These are phyloP conservation scores for Aspergillus thermomutatus DNA, from an alignment of 2,329 filamentous ascomycete genomes.

Conservation along the genomic window DNA sequence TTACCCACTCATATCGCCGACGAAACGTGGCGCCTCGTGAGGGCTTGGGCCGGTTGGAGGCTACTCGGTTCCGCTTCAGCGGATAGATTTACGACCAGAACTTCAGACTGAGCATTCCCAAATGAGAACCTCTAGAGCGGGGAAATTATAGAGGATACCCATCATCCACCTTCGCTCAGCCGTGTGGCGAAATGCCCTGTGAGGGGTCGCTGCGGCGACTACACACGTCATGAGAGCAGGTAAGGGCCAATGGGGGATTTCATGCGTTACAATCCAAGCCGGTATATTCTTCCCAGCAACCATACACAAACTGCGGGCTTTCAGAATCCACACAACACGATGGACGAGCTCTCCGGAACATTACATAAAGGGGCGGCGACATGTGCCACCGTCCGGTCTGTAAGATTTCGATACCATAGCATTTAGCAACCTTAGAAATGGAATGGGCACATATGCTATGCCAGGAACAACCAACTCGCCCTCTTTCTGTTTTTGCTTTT, in stretches of 20 bases:
- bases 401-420: neutral
- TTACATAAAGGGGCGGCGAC: neutral
- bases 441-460: neutral
- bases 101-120: neutral
- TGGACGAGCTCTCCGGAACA: neutral
- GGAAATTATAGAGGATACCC: neutral
- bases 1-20: conserved; percentile 89
- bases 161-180: neutral
- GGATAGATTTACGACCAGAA: conserved; percentile 38
- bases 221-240: neutral
- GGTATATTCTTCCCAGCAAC: neutral
- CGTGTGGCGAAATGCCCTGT: neutral
- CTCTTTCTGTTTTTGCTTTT: neutral
- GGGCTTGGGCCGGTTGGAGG: conserved; percentile 82
- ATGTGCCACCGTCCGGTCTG: neutral
- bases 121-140: neutral
- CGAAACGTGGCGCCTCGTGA: conserved; percentile 94
- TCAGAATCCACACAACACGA: neutral
- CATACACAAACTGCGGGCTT: neutral
- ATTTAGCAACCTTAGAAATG: neutral
- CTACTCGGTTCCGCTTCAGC: conserved; percentile 78
- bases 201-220: neutral
- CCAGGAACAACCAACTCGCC: neutral
- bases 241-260: neutral
- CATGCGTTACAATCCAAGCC: neutral